A percentile compares a stretch with the other conserved stretches of the same genome.
phyloP scores from a whole-genome alignment of 176 grass and related monocot genomes.

The Oryza punctata region DNA sequence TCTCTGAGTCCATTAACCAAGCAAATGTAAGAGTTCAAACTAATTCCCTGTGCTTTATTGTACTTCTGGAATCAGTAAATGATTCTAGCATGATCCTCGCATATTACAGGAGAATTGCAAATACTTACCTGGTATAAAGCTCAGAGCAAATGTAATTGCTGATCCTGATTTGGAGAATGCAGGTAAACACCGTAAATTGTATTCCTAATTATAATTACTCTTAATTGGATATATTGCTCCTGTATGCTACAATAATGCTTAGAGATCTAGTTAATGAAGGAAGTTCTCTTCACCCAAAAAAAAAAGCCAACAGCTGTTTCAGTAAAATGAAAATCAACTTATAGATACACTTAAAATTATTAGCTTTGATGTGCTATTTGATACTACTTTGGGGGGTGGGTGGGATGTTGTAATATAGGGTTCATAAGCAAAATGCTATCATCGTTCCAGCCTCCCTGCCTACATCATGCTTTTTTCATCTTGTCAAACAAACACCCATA shows the following conservation, averaged over 20 bases:
- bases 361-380: neutral
- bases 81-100: neutral
- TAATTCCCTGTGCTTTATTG: constrained; percentile 9
- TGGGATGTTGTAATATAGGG: neutral
- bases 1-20: constrained; percentile 84
- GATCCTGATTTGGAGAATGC: constrained; percentile 93
- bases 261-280: neutral
- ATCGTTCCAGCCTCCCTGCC: neutral
- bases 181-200: constrained; percentile 45
- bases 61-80: neutral
- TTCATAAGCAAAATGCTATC: neutral
- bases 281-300: neutral
- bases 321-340: neutral
- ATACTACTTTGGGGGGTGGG: neutral
- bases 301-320: neutral
- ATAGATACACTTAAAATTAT: neutral
- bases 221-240: neutral
- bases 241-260: constrained; percentile 18
- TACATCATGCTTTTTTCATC: neutral
- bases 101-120: constrained; percentile 86
- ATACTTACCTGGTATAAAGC: constrained; percentile 91
- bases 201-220: constrained; percentile 12
- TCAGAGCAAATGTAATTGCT: constrained; percentile 78
- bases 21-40: constrained; percentile 51
- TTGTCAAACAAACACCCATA: neutral